Evolutionary conservation across 257 asterid species (phyloP), one percentile per base, ranked within the genome.

Genomic region (Jacaranda mimosifolia): DNA sequence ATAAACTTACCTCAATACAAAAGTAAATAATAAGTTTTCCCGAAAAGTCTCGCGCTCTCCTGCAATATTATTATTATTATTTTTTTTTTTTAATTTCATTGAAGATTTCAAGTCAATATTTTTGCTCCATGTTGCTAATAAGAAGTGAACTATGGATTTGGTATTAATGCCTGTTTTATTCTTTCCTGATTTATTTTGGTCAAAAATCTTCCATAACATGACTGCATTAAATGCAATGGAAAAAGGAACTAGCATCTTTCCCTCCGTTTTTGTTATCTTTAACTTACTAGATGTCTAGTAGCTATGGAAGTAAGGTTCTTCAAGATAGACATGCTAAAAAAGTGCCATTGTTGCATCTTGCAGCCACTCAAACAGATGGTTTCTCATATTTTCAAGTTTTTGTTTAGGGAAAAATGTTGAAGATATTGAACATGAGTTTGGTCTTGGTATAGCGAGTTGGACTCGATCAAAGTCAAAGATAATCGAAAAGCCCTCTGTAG

Each of bases 401-500:
- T 66, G 32, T 63, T 46, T 39, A 83, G 84, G 57, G 45, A 79
- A 73, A 26, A 68, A 15, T 1, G 18, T 60, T 60, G 82, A 79
- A 62, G 63, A 76, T 12, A 40, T 19, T 3, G 72, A 36, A 26
- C 19, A 18, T 9, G n/a, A 40, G 74, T 63, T 26, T 51, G 40
- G 6, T 19, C 38, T 53, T 52, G 21, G 52, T 49, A 64, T 15
- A 55, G 48, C 39, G 3, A 63, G 38, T 60, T 82, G 67, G 66
- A 65, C 89, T 58, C 77, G 76, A 56, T 70, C 76, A 77, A 77
- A 53, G 81, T 68, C 15, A 59, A 59, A 74, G 70, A 73, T 45
- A 7, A 32, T 17, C 10, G 73, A 64, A 70, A 62, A 73, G 62
- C 48, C 72, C 4, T 15, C 72, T 5, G 68, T 70, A 70, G 79